Percentiles rank a stretch among this genome's conserved stretches.
phyloP scores from a whole-genome alignment of 257 asterid genomes.

The Plectranthus barbatus region DNA sequence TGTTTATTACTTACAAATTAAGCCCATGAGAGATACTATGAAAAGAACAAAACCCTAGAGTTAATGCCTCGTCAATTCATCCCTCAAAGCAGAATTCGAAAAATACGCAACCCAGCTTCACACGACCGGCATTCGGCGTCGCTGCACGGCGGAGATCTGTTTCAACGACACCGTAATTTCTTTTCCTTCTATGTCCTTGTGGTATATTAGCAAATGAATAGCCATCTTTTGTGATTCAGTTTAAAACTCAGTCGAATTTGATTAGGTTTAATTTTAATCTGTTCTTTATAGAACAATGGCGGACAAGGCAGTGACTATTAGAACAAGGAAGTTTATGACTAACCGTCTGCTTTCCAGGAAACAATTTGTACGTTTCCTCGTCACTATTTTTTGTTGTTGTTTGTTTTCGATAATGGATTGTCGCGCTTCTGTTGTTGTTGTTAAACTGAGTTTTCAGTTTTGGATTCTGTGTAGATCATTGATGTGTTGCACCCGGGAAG shows the following conservation, averaged over 20 bases:
- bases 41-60: slow-evolving; percentile 26
- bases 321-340: slow-evolving; percentile 90
- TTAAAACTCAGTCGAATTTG: neutral
- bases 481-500: slow-evolving; percentile 93
- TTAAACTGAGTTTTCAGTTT: neutral
- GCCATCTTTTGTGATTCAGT: neutral
- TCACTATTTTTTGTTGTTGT: neutral
- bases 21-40: neutral
- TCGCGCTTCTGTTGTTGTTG: neutral
- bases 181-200: neutral
- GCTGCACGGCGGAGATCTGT: slow-evolving; percentile 22
- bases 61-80: neutral
- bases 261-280: neutral
- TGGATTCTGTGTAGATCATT: slow-evolving; percentile 38
- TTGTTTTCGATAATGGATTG: neutral
- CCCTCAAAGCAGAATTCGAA: slow-evolving; percentile 8
- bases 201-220: neutral
- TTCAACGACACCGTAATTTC: slow-evolving; percentile 16
- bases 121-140: slow-evolving; percentile 7
- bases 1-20: too few species aligned
- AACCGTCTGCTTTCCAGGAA: slow-evolving; percentile 83
- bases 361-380: slow-evolving; percentile 48
- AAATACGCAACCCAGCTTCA: neutral
- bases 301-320: slow-evolving; percentile 85
- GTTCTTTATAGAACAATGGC: slow-evolving; percentile 47